Conservation (phyloP, 1,139 yeast genomes). For the Yamadazyma buinensis region DNA sequence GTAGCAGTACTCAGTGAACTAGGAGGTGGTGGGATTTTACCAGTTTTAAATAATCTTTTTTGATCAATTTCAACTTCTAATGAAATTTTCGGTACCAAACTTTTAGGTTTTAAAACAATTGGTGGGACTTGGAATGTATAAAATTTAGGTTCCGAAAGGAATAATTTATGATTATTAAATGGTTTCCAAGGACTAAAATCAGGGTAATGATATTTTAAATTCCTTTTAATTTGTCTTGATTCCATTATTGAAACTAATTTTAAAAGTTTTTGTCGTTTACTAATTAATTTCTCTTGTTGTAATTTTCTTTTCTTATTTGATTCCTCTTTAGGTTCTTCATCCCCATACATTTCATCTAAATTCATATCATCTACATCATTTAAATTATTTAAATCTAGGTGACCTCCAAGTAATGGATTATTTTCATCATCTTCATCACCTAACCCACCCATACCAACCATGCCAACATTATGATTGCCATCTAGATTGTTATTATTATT, state of each 20-base stretch:
- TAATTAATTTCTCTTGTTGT: slow-evolving; percentile 15
- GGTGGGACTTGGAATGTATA: slow-evolving; percentile 52
- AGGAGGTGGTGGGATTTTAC: slow-evolving; percentile 7
- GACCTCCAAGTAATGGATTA: slow-evolving; percentile 33
- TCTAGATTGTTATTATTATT: slow-evolving; percentile 8
- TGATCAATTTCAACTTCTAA: slow-evolving; percentile 50
- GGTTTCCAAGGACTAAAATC: slow-evolving; percentile 53
- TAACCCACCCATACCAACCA: slow-evolving; percentile 6
- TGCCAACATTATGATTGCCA: background rate
- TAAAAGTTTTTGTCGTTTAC: slow-evolving; percentile 24
- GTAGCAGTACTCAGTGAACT: background rate
- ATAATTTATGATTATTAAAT: slow-evolving; percentile 63
- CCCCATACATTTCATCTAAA: slow-evolving; percentile 35
- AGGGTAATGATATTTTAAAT: slow-evolving; percentile 56
- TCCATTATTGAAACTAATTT: slow-evolving; percentile 31
- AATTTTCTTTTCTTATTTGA: slow-evolving; percentile 3
- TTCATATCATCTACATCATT: slow-evolving; percentile 42
- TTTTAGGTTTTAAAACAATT: slow-evolving; percentile 42
- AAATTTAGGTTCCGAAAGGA: slow-evolving; percentile 58
- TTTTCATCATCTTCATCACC: slow-evolving; percentile 4
- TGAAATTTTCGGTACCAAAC: slow-evolving; percentile 56
- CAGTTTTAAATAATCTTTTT: slow-evolving; percentile 38
- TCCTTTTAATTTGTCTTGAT: slow-evolving; percentile 27
- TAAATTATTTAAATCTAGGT: slow-evolving; percentile 27
- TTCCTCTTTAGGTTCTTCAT: slow-evolving; percentile 6